phyloP scores from a whole-genome alignment of 2,329 filamentous ascomycete species.

The Dichotomopilus funicola region DNA sequence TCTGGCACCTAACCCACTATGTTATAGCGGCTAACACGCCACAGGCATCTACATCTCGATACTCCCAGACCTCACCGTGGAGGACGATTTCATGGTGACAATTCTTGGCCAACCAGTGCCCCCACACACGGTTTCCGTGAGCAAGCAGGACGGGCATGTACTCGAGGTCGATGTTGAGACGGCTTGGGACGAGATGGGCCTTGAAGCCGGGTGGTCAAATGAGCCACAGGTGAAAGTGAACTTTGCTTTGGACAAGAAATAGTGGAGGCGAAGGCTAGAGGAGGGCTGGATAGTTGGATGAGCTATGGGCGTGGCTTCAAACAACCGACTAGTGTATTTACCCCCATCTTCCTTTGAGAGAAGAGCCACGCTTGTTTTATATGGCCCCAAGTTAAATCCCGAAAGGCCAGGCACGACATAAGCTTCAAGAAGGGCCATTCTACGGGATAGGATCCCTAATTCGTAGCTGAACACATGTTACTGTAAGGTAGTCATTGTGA shows the following conservation, averaged over 20 bases:
- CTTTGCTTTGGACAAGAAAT: slow-evolving; percentile 34
- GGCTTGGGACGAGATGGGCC: slow-evolving; percentile 70
- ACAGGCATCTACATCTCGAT: slow-evolving; percentile 70
- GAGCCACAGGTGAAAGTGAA: slow-evolving; percentile 65
- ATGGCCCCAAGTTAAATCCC: no score
- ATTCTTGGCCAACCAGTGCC: slow-evolving; percentile 69
- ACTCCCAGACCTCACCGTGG: slow-evolving; percentile 53
- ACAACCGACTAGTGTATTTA: no score
- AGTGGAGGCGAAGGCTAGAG: not conserved
- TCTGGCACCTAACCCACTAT: not conserved
- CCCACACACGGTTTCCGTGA: slow-evolving; percentile 55
- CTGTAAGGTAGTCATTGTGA: no score
- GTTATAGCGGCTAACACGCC: not conserved
- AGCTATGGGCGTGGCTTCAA: not conserved
- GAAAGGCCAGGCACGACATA: no score
- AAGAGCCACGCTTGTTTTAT: no score
- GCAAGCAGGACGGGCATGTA: slow-evolving; percentile 47
- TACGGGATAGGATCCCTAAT: no score
- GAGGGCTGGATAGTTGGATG: not conserved
- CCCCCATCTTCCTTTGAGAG: no score
- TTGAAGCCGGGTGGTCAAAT: slow-evolving; percentile 71
- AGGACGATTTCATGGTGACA: slow-evolving; percentile 64
- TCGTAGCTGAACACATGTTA: no score
- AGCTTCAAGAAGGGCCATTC: no score
- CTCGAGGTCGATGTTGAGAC: slow-evolving; percentile 69